Conservation (phyloP, 192 early-diverging fungal genomes). For the Thamnidium elegans region DNA sequence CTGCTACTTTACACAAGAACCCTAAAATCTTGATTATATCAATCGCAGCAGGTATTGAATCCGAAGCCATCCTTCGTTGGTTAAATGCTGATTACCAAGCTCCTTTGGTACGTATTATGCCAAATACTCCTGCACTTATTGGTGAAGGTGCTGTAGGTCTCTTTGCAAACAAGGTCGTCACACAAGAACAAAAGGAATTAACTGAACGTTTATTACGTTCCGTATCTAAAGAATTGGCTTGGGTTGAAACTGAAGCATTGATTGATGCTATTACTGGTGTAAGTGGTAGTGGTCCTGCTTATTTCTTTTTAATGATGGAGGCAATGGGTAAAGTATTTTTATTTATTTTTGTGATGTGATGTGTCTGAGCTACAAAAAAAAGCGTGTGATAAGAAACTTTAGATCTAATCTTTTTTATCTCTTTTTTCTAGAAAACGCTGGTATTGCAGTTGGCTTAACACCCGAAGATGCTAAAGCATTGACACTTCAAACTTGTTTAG, state of each 20-base stretch:
- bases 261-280: slow-evolving; percentile 88
- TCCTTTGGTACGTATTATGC: slow-evolving; percentile 83
- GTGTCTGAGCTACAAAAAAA: neutral
- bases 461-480: slow-evolving; percentile 70
- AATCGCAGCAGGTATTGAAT: slow-evolving; percentile 86
- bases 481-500: slow-evolving; percentile 89
- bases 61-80: slow-evolving; percentile 74
- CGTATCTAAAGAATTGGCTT: slow-evolving; percentile 76
- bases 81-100: slow-evolving; percentile 32
- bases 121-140: slow-evolving; percentile 90
- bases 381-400: neutral
- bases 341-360: no score
- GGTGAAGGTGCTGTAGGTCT: slow-evolving; percentile 85
- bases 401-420: neutral
- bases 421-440: slow-evolving; percentile 56
- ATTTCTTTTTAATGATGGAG: slow-evolving; percentile 93
- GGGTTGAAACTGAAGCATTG: slow-evolving; percentile 73
- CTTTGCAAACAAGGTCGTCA: slow-evolving; percentile 64
- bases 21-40: slow-evolving; percentile 67
- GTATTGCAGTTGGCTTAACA: slow-evolving; percentile 68
- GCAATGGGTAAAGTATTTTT: slow-evolving; percentile 48
- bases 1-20: slow-evolving; percentile 45
- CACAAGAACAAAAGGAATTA: slow-evolving; percentile 55
- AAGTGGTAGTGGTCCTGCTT: slow-evolving; percentile 93
- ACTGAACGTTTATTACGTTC: slow-evolving; percentile 70